Evolutionary conservation across 2,329 filamentous ascomycete genomes (phyloP).

Genomic region (Alternaria hordeiaustralica): DNA sequence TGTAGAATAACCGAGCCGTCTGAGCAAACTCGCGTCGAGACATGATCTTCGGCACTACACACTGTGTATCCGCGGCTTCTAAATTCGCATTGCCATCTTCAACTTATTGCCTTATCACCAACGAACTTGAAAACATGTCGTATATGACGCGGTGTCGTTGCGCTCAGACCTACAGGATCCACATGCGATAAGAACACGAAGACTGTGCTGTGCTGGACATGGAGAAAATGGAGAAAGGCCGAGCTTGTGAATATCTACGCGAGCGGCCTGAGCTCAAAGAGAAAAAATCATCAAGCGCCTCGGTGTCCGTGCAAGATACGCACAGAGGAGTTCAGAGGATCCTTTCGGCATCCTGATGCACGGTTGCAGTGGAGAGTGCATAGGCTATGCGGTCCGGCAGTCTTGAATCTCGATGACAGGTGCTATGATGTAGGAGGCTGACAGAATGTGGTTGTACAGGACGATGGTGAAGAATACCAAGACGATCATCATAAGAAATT

Average conservation of each 20-base stretch:
- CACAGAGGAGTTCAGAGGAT: not conserved
- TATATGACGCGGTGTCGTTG: not conserved
- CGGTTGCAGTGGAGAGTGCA: not conserved
- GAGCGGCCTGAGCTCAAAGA: constrained; percentile 10
- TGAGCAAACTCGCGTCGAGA: not conserved
- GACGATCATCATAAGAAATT: not conserved
- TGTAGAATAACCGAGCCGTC: not conserved
- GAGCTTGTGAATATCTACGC: constrained; percentile 10
- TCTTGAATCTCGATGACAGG: not conserved
- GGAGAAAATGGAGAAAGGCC: not conserved
- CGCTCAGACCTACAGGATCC: constrained; percentile 1
- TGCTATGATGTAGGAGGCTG: not conserved
- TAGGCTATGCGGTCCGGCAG: not conserved
- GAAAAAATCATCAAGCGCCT: not conserved
- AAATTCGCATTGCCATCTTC: not conserved
- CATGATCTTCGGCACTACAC: constrained; percentile 1
- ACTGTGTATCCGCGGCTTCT: not conserved
- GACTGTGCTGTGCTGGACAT: not conserved
- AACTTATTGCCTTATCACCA: not conserved
- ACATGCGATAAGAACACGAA: constrained; percentile 10
- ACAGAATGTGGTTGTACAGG: not conserved
- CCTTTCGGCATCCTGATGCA: not conserved
- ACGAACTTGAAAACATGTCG: not conserved
- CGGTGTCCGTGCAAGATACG: not conserved
- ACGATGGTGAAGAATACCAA: not conserved